phyloP scores from a whole-genome alignment of 441 rosid species.

The Flueggea neowawraea region DNA sequence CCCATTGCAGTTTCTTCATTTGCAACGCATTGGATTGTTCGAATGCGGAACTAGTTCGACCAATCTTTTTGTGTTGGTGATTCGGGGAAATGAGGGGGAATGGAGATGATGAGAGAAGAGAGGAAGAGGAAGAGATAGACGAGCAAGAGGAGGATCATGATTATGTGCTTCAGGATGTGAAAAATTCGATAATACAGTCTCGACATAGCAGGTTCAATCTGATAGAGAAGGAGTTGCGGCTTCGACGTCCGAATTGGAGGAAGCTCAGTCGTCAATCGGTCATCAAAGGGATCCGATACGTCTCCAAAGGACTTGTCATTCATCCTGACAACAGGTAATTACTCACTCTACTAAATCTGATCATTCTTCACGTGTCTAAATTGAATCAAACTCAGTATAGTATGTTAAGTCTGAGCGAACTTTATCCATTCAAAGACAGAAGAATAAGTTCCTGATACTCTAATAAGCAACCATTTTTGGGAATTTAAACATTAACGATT shows the following conservation, averaged over 20 bases:
- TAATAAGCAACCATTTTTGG: no score
- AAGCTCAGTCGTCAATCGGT: slow-evolving; percentile 34
- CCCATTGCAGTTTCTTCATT: background rate
- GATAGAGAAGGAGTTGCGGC: slow-evolving; percentile 40
- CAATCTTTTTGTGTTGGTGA: no score
- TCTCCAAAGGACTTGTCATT: slow-evolving; percentile 42
- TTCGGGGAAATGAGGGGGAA: background rate
- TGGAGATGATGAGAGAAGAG: background rate
- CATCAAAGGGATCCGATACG: slow-evolving; percentile 37
- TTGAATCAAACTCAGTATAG: no score
- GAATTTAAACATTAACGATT: no score
- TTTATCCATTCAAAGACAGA: no score
- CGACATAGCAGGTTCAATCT: slow-evolving; percentile 47
- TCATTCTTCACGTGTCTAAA: background rate
- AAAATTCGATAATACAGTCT: slow-evolving; percentile 42
- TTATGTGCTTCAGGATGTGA: slow-evolving; percentile 42
- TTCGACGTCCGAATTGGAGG: slow-evolving; percentile 24
- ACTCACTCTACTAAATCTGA: no score
- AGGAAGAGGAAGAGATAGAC: background rate
- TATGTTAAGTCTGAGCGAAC: no score
- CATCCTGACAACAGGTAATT: slow-evolving; percentile 69
- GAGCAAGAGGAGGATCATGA: slow-evolving; percentile 12
- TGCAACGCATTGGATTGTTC: background rate
- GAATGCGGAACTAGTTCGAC: background rate
- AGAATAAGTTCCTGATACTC: no score